Evolutionary conservation across 805 yeast species (phyloP).

Genomic region (Sugiyamaella valdiviana): DNA sequence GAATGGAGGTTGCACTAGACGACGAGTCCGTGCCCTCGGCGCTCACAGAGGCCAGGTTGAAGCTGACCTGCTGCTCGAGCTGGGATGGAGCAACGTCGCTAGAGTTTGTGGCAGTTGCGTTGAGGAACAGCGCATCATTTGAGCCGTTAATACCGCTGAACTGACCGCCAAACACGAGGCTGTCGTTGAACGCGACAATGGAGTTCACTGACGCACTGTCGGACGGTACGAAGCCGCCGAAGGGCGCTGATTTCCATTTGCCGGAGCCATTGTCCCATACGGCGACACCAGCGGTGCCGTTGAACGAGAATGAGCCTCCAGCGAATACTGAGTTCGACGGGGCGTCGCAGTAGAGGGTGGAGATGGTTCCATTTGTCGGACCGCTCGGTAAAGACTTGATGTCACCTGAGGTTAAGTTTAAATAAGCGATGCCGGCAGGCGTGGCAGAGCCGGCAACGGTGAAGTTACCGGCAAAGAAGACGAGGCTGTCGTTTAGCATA

Average conservation of each 20-base stretch:
- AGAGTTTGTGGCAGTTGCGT: constrained; percentile 24
- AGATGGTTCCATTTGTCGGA: constrained; percentile 35
- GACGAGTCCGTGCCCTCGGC: constrained; percentile 20
- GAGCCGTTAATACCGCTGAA: constrained; percentile 50
- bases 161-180: constrained; percentile 72
- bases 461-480: constrained; percentile 30
- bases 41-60: constrained; percentile 21
- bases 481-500: constrained; percentile 15
- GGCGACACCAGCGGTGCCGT: constrained; percentile 48
- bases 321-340: constrained; percentile 51
- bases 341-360: constrained; percentile 43
- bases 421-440: constrained; percentile 23
- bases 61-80: constrained; percentile 34
- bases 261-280: constrained; percentile 49
- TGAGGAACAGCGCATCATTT: constrained; percentile 11
- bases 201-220: constrained; percentile 52
- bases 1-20: constrained; percentile 30
- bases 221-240: constrained; percentile 62
- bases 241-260: constrained; percentile 47
- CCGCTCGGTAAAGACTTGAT: constrained; percentile 20
- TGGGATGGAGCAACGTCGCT: constrained; percentile 42
- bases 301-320: constrained; percentile 70
- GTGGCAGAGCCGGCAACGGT: constrained; percentile 20
- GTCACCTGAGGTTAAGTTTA: constrained; percentile 23
- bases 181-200: constrained; percentile 43